Evolutionary conservation across 805 yeast species (phyloP), one percentile per base, ranked within the genome.

Genomic region (Metschnikowia amazonensis): DNA sequence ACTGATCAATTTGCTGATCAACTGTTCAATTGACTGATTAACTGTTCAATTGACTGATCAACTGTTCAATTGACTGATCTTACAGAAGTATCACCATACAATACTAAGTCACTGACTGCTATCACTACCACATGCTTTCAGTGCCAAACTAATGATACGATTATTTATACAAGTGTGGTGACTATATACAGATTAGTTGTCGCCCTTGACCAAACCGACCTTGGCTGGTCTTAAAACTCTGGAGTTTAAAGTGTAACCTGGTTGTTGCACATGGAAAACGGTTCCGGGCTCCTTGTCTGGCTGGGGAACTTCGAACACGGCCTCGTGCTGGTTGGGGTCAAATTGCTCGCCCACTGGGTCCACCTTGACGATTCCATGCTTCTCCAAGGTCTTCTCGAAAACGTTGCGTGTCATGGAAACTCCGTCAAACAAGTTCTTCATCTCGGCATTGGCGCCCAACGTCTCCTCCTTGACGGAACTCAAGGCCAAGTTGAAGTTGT

Each of bases 161-260:
- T 27, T 42, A 42, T 40, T 42, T 37, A 31, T 33, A 31, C 35
- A 34, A 21, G 27, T 13, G 27, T n/a, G 23, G 18, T 24, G 30
- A 25, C 42, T 43, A 33, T 30, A 32, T 45, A 45, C 45, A 32
- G 44, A 36, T 48, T 46, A 48, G 36, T 50, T 49, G 23, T 53
- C 59, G 49, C 67, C 79, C 71, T 85, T 87, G 55, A 89, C 97
- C 60, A 89, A 80, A 57, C 97, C 97, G 55, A 89, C 97, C 76
- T 89, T 89, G 48, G 97, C 96, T 27, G 97, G 95, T 70, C 97
- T 81, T 63, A 89, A 76, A 28, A 89, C 96, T 64, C 97, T 80
- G 58, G 84, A 81, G 70, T 89, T 89, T 60, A 89, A 76, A 48
- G 84, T 81, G 72, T 83, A 89, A 35, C 97, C 97, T 20, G 84